phyloP scores from a whole-genome alignment of 345 rosid species.

The Rubroshorea leprosula region DNA sequence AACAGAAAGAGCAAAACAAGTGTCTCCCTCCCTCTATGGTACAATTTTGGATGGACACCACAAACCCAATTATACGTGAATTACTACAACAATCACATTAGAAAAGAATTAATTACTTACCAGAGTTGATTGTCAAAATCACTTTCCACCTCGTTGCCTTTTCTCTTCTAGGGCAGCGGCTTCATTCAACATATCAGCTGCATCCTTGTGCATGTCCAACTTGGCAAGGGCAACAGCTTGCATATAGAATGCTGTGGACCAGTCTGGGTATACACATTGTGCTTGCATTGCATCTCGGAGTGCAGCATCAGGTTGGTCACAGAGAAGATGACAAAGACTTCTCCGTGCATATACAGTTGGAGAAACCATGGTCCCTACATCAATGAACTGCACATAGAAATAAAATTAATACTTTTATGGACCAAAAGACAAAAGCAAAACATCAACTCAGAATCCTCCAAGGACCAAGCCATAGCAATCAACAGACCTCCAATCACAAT shows the following conservation, averaged over 20 bases:
- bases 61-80: constrained; percentile 16
- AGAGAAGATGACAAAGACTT: constrained; percentile 70
- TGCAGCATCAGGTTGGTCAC: constrained; percentile 80
- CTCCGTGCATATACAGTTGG: constrained; percentile 80
- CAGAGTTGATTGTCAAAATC: constrained; percentile 22
- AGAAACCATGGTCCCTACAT: constrained; percentile 77
- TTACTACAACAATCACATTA: constrained; percentile 25
- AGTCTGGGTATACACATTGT: constrained; percentile 73
- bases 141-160: constrained; percentile 40
- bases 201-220: constrained; percentile 83
- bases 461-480: background rate
- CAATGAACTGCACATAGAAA: constrained; percentile 53
- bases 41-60: constrained; percentile 27
- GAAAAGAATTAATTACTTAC: constrained; percentile 26
- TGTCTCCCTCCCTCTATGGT: constrained; percentile 15
- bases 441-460: background rate
- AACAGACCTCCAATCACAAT: background rate
- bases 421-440: background rate
- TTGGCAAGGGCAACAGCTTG: constrained; percentile 84
- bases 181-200: constrained; percentile 71
- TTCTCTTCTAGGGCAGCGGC: constrained; percentile 71
- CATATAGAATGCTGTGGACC: constrained; percentile 89
- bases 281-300: constrained; percentile 96
- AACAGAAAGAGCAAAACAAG: constrained; percentile 2
- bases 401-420: too few relatives aligned